Conservation (phyloP, 306 rosid species). For the Echinosophora koreensis region DNA sequence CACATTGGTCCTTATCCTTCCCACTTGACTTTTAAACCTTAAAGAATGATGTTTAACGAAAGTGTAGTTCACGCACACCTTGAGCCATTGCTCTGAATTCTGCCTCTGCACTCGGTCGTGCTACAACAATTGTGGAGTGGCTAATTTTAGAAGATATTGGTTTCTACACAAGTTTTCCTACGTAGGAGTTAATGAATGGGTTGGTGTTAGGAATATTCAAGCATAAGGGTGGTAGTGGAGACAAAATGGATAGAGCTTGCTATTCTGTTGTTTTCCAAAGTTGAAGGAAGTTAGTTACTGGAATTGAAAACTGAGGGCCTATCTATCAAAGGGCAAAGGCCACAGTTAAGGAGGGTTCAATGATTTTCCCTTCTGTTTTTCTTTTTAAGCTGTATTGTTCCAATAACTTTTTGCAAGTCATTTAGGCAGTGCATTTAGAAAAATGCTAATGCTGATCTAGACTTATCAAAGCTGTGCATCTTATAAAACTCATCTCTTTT, state of each 20-base stretch:
- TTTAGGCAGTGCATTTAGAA: conserved; percentile 7
- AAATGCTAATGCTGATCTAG: conserved; percentile 13
- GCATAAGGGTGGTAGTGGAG: not conserved
- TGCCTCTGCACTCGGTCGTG: too few relatives aligned
- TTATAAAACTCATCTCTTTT: not conserved
- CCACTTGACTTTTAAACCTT: too few relatives aligned
- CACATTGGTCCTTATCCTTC: too few relatives aligned
- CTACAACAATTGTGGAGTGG: not conserved
- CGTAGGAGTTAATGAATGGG: not conserved
- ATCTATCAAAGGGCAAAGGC: not conserved
- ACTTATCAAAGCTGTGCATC: not conserved
- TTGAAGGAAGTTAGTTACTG: not conserved
- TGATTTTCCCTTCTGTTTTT: not conserved
- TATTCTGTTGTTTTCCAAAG: not conserved
- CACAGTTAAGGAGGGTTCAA: not conserved
- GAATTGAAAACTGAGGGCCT: not conserved
- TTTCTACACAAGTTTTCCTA: not conserved
- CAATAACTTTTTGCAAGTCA: conserved; percentile 9
- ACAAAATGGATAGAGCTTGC: conserved; percentile 19
- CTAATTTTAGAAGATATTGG: conserved; percentile 8
- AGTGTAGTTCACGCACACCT: too few relatives aligned
- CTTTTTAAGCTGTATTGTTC: conserved; percentile 8
- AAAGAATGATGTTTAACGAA: too few relatives aligned
- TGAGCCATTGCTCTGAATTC: too few relatives aligned
- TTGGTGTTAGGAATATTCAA: not conserved